Evolutionary conservation across 176 grass and related monocot genomes (phyloP), one percentile per base, ranked within the genome.

Genomic region (Bothriochloa decipiens): DNA sequence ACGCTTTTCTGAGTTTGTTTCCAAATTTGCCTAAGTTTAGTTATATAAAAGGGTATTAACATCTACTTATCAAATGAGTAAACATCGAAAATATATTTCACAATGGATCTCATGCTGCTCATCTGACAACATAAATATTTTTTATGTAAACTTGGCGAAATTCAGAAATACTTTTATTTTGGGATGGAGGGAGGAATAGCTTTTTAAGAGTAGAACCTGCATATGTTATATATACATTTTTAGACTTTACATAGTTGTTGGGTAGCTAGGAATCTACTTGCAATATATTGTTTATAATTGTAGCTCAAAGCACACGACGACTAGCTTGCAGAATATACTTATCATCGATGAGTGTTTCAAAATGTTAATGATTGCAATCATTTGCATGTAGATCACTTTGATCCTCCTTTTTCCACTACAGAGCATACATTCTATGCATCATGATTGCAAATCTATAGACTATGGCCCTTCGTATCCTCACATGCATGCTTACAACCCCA

Each of bases 361-460:
- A 65, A 80, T 85, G 71, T 81, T 65, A 45, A 77, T 64, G 71
- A 82, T 72, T 82, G 63, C 72, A 89, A 85, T 89, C 78, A 89
- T 86, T 81, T 74, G 23, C 58, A 74, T 6, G 37, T 66, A 28
- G 75, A 74, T 7, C 33, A 81, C 22, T 79, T 86, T 62, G 80
- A 43, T 70, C 58, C 65, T 65, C 33, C 78, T 7, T 15, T 36
- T 22, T 22, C 2, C 15, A 26, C 37, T 22, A 16, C 16, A 29
- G 13, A 5, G 7, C 26, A 37, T 77, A 47, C 35, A 47, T 47
- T 50, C 25, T 71, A 42, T 72, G 12, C 45, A 3, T 78, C 66
- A 83, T 73, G 40, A 52, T 72, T 76, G 7, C 47, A 7, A 78
- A 39, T 16, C 49, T 50, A 64, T 20, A 70, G 62, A 53, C 27